A percentile compares a stretch with the other conserved stretches of the same genome.
These are phyloP conservation scores for Berkeleyomyces basicola DNA, from an alignment of 2,329 filamentous ascomycete species.

Conservation along the genomic window DNA sequence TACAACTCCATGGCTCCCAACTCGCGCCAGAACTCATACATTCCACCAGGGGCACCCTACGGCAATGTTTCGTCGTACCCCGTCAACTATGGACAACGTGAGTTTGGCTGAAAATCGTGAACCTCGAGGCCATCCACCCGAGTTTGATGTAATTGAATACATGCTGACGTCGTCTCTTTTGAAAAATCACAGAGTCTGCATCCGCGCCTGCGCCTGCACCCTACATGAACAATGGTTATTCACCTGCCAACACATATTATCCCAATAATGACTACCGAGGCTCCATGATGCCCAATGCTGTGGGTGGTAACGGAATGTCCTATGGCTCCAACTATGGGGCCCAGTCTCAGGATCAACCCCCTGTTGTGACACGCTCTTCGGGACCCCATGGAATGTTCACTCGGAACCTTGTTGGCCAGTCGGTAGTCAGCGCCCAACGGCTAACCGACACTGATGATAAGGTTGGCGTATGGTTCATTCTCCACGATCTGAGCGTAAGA, in stretches of 20 bases:
- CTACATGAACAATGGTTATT: slow-evolving; percentile 21
- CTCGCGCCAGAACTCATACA: slow-evolving; percentile 20
- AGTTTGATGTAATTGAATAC: not conserved
- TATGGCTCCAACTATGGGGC: slow-evolving; percentile 18
- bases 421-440: slow-evolving; percentile 75
- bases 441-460: slow-evolving; percentile 64
- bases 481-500: slow-evolving; percentile 86
- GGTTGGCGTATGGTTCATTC: slow-evolving; percentile 87
- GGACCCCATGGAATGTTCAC: slow-evolving; percentile 76
- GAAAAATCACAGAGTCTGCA: not conserved
- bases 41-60: slow-evolving; percentile 4
- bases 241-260: slow-evolving; percentile 17
- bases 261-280: slow-evolving; percentile 15
- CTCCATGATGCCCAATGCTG: slow-evolving; percentile 9
- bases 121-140: not conserved
- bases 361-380: slow-evolving; percentile 22
- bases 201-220: not conserved
- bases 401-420: slow-evolving; percentile 80
- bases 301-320: not conserved
- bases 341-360: slow-evolving; percentile 15
- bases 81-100: slow-evolving; percentile 22
- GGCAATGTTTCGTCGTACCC: slow-evolving; percentile 15
- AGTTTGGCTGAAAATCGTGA: not conserved
- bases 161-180: not conserved
- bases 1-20: slow-evolving; percentile 25